These are phyloP conservation scores for Purpureocillium takamizusanense DNA, from an alignment of 2,329 filamentous ascomycete genomes.

Conservation along the genomic window DNA sequence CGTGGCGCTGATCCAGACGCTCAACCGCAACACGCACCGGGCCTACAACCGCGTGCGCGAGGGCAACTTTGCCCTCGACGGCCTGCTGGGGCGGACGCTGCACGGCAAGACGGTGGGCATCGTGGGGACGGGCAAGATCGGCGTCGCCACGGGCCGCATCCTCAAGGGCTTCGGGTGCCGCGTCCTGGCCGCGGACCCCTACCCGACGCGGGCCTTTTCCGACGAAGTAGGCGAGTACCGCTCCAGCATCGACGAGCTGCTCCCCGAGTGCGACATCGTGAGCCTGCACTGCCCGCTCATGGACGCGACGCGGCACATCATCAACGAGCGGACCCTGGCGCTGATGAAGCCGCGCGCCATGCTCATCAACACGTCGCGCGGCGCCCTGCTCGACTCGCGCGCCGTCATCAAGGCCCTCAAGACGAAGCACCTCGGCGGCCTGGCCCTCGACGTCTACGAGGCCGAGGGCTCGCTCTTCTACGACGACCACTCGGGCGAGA, in stretches of 20 bases:
- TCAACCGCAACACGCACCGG: conserved; percentile 59
- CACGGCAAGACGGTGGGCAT: conserved; percentile 58
- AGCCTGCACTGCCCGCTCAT: conserved; percentile 59
- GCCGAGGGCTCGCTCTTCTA: conserved; percentile 56
- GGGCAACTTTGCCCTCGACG: conserved; percentile 58
- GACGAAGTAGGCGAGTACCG: conserved; percentile 42
- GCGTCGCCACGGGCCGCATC: conserved; percentile 51
- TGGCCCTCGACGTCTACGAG: conserved; percentile 63
- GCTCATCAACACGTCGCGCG: conserved; percentile 60
- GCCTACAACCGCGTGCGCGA: conserved; percentile 61
- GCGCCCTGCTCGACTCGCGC: conserved; percentile 51
- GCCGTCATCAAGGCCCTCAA: conserved; percentile 55
- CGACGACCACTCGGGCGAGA: conserved; percentile 53
- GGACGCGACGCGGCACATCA: conserved; percentile 49
- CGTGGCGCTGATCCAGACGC: conserved; percentile 56
- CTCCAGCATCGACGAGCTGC: conserved; percentile 43
- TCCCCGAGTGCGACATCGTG: conserved; percentile 49
- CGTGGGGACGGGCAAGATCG: conserved; percentile 57
- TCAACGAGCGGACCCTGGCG: conserved; percentile 42
- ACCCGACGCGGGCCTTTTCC: conserved; percentile 36
- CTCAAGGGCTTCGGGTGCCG: conserved; percentile 57
- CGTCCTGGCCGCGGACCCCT: conserved; percentile 53
- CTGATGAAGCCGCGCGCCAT: conserved; percentile 51
- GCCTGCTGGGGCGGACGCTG: conserved; percentile 52
- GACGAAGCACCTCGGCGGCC: conserved; percentile 46